Evolutionary conservation across 2,329 filamentous ascomycete genomes (phyloP).

Genomic region (Madurella fahalii): DNA sequence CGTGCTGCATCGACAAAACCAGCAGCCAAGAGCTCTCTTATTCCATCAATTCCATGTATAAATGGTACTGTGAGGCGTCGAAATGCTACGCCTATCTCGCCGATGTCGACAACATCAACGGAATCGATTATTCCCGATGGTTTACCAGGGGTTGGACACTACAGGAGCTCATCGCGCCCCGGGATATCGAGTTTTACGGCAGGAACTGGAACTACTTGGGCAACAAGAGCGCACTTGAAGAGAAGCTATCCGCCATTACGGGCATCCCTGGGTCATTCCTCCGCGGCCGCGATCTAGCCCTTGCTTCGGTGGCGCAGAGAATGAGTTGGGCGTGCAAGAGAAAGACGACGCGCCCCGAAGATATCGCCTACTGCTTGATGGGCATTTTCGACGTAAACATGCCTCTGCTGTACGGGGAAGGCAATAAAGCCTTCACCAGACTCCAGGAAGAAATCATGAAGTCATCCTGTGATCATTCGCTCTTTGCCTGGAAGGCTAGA

Average conservation of each 20-base stretch:
- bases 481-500: not conserved
- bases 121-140: conserved; percentile 13
- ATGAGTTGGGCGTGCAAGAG: not conserved
- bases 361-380: conserved; percentile 2
- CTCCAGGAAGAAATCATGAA: conserved; percentile 6
- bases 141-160: conserved; percentile 25
- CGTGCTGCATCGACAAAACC: conserved; percentile 29
- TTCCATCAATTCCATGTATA: conserved; percentile 16
- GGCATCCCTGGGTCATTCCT: not conserved
- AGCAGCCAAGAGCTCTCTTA: conserved; percentile 26
- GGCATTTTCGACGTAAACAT: conserved; percentile 1
- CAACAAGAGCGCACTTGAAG: not conserved
- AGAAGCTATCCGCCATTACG: not conserved
- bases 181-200: conserved; percentile 16
- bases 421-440: conserved; percentile 7
- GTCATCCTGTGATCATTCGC: not conserved
- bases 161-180: conserved; percentile 23
- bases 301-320: not conserved
- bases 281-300: not conserved
- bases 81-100: conserved; percentile 23
- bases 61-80: conserved; percentile 22
- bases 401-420: conserved; percentile 14
- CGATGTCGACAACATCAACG: conserved; percentile 14
- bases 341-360: not conserved
- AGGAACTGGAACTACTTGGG: conserved; percentile 14